A percentile compares a stretch with the other conserved stretches of the same genome.
Conservation (phyloP, 441 rosid genomes). For the Lagerstroemia fauriei region DNA sequence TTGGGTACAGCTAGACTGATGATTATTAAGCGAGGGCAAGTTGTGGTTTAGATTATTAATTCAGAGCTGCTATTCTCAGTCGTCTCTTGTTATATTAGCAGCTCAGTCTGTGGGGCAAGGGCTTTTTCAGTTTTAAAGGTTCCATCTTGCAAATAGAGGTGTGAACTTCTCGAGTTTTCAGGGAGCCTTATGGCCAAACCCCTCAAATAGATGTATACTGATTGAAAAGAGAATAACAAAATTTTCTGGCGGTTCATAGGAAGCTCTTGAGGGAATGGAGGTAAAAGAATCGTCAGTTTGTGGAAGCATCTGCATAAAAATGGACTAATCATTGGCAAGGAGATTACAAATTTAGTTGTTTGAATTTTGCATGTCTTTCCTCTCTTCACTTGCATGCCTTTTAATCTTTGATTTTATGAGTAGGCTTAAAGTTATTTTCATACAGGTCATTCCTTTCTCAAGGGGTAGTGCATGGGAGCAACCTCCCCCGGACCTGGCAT, state of each 20-base stretch:
- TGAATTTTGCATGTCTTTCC: neutral
- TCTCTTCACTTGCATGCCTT: neutral
- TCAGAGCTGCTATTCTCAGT: neutral
- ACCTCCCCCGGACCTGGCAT: conserved; percentile 91
- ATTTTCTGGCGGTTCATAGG: neutral
- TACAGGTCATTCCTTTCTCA: conserved; percentile 77
- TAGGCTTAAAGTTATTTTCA: conserved; percentile 5
- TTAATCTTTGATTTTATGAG: neutral
- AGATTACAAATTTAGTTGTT: neutral
- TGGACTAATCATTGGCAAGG: neutral
- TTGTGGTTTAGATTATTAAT: neutral
- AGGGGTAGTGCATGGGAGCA: conserved; percentile 74
- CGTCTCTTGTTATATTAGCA: neutral
- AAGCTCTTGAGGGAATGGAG: too few relatives aligned
- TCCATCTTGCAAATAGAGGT: neutral
- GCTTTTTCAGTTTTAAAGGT: neutral
- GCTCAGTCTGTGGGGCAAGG: neutral
- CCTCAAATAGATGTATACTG: neutral
- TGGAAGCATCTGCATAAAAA: neutral
- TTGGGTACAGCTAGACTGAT: neutral
- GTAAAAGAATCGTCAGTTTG: neutral
- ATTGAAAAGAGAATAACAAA: neutral
- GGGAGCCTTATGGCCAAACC: neutral
- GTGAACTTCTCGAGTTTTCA: neutral
- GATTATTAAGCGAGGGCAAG: too few relatives aligned